Percentiles rank a stretch among this genome's conserved stretches.
phyloP scores from a whole-genome alignment of 2,329 filamentous ascomycete species.

The Xylariomycetidae sp. region DNA sequence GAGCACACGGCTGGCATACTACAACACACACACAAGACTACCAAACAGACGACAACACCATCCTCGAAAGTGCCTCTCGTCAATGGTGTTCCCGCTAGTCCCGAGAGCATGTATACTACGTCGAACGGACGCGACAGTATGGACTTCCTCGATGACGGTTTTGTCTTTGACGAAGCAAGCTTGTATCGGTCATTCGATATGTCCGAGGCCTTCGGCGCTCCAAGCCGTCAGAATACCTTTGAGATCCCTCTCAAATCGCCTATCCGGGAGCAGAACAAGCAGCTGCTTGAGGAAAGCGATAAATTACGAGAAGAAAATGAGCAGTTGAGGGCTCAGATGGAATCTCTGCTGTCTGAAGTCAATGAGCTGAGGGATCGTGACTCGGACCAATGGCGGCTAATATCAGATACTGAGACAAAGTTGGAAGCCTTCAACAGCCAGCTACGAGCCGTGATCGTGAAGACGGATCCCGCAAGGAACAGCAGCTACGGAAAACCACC shows the following conservation, averaged over 20 bases:
- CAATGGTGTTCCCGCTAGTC: conserved; percentile 66
- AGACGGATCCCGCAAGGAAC: conserved; percentile 54
- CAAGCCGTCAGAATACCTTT: conserved; percentile 43
- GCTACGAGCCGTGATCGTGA: conserved; percentile 62
- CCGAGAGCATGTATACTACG: conserved; percentile 71
- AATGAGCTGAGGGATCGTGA: conserved; percentile 31
- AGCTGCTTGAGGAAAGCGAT: conserved; percentile 44
- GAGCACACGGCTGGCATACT: conserved; percentile 91
- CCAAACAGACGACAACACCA: conserved; percentile 51
- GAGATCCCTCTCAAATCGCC: conserved; percentile 57
- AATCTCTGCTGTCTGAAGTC: conserved; percentile 31
- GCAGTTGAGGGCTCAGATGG: conserved; percentile 30
- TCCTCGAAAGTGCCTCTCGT: conserved; percentile 36
- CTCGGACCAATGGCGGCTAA: conserved; percentile 40
- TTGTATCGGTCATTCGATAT: conserved; percentile 67
- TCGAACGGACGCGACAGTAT: conserved; percentile 57
- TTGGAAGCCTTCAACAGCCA: conserved; percentile 64
- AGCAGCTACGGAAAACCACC: conserved; percentile 41
- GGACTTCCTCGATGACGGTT: conserved; percentile 48
- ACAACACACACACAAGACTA: conserved; percentile 78
- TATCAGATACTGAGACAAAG: conserved; percentile 59
- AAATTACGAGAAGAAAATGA: conserved; percentile 42
- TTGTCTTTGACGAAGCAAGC: conserved; percentile 73
- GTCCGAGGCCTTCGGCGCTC: conserved; percentile 39
- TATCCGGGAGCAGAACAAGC: conserved; percentile 47